phyloP scores from a whole-genome alignment of 805 yeast genomes.

The Teunomyces tritomae region DNA sequence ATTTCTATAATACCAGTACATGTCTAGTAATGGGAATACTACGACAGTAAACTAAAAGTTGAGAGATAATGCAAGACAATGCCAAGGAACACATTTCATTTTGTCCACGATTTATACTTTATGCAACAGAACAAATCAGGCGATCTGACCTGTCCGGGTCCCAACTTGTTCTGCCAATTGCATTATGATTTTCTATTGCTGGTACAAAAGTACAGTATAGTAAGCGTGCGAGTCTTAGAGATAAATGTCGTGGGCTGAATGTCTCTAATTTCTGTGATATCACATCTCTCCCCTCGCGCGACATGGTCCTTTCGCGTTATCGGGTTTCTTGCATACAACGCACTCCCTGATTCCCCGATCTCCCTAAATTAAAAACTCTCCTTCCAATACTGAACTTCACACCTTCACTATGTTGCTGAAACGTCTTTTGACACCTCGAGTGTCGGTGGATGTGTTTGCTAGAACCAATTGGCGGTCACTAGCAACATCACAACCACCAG shows the following conservation, averaged over 20 bases:
- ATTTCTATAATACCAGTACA: no score
- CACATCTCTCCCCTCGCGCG: no score
- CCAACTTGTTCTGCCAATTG: neutral
- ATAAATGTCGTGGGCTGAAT: no score
- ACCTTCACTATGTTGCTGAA: neutral
- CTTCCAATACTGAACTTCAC: neutral
- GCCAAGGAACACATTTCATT: neutral
- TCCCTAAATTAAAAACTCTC: neutral
- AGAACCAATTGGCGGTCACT: neutral
- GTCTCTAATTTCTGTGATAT: no score
- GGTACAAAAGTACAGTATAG: no score
- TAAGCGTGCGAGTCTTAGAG: no score
- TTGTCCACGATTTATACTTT: neutral
- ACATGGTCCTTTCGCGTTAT: conserved; percentile 1
- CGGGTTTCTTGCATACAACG: conserved; percentile 1
- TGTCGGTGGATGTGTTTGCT: neutral
- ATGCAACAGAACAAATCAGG: neutral
- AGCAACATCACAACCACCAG: conserved; percentile 5
- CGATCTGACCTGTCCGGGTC: neutral
- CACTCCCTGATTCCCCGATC: neutral
- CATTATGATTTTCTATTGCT: no score
- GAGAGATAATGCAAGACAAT: no score
- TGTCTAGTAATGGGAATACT: no score
- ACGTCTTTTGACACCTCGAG: neutral
- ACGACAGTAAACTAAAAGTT: no score